Evolutionary conservation across 257 asterid species (phyloP).

Genomic region (Haberlea rhodopensis): DNA sequence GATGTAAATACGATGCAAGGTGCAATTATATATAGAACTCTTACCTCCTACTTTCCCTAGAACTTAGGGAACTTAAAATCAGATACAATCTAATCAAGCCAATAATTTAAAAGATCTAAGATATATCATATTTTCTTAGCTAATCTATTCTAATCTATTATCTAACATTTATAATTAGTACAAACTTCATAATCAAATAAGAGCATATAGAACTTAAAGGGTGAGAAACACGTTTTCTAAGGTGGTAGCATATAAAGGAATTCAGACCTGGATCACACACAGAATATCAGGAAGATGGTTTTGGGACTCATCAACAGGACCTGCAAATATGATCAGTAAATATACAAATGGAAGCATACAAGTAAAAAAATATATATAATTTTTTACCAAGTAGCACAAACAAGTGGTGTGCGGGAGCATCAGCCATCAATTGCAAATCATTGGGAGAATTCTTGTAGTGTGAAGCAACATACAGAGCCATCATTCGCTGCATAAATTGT

Average conservation of each 20-base stretch:
- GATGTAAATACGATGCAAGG: too few relatives aligned
- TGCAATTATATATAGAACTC: too few relatives aligned
- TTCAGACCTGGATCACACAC: slow-evolving; percentile 81
- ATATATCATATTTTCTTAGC: too few relatives aligned
- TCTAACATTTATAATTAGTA: too few relatives aligned
- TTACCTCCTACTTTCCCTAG: too few relatives aligned
- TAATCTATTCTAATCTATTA: too few relatives aligned
- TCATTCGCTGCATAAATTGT: slow-evolving; percentile 70
- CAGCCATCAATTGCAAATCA: slow-evolving; percentile 94
- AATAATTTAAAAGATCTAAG: too few relatives aligned
- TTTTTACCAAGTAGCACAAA: slow-evolving; percentile 91
- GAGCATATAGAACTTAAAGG: not conserved
- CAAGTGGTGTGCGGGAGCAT: slow-evolving; percentile 99
- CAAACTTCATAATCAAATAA: too few relatives aligned
- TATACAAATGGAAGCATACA: slow-evolving; percentile 12
- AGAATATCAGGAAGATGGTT: slow-evolving; percentile 91
- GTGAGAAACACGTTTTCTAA: not conserved
- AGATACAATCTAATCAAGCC: too few relatives aligned
- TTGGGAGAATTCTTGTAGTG: slow-evolving; percentile 95
- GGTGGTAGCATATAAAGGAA: slow-evolving; percentile 2
- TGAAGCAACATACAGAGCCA: slow-evolving; percentile 96
- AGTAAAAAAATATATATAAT: not conserved
- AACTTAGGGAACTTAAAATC: too few relatives aligned
- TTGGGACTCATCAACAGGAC: slow-evolving; percentile 85
- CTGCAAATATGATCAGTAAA: slow-evolving; percentile 41